Evolutionary conservation across 2,329 filamentous ascomycete genomes (phyloP), one percentile per base, ranked within the genome.

Genomic region (Amesomyces nigricolor): DNA sequence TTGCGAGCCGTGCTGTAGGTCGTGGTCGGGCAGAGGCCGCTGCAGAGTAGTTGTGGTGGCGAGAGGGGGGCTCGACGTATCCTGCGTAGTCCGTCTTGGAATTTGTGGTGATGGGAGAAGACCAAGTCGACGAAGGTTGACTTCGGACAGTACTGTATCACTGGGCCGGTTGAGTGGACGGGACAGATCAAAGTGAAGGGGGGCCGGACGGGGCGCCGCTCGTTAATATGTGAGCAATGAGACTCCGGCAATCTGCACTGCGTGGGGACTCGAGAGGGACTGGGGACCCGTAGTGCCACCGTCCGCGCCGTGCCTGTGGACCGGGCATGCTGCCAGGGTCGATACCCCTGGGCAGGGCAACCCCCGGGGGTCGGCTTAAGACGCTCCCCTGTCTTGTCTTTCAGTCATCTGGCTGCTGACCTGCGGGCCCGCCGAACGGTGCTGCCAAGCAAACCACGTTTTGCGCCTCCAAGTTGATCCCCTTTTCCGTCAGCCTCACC

Each of bases 251-350:
- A 39, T 8, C 48, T 37, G 53, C 39, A 42, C 39, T 29, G 48
- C 53, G 53, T 56, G 48, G 53, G 47, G 53, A 50, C 47, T 17
- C 7, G 32, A 37, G 37, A 39, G 38, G 39, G 37, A 46, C 45
- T 53, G 32, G 32, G 37, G 8, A 32, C 17, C 53, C 47, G 32
- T 35, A 35, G 32, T 35, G 32, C 32, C 32, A 35, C 11, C 11
- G 32, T 35, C 9, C 4, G 22, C 22, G 22, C 32, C 32, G 32
- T 35, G 22, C 32, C 32, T 4, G 32, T 35, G 32, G 48, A 43
- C 48, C 43, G 22, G 22, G 22, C 22, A 56, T 56, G 53, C 53
- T 51, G 42, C 53, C 17, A 17, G 53, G 53, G 53, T 51, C 16
- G 14, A 47, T 42, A 26, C 47, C 37, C 35, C 14, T 43, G 40